Evolutionary conservation across 768 basidiomycete genomes (phyloP).

Genomic region (Xerocomellus amylosporus): DNA sequence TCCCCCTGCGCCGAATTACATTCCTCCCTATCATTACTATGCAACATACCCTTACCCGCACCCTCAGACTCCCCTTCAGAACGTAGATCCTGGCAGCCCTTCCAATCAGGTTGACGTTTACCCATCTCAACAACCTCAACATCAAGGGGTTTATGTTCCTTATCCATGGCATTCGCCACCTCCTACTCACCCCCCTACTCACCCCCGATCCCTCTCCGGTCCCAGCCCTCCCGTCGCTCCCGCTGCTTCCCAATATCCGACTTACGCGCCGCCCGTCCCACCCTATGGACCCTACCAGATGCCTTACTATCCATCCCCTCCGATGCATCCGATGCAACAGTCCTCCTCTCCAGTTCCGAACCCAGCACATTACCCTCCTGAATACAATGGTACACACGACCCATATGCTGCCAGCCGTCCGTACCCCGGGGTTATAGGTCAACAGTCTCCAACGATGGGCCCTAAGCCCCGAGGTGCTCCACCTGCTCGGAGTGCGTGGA

Average conservation of each 20-base stretch:
- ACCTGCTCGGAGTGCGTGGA: slow-evolving; percentile 58
- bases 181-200: slow-evolving; percentile 41
- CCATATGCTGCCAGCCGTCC: slow-evolving; percentile 21
- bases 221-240: slow-evolving; percentile 32
- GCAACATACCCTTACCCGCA: slow-evolving; percentile 52
- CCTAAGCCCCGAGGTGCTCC: slow-evolving; percentile 34
- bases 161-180: slow-evolving; percentile 36
- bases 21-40: slow-evolving; percentile 41
- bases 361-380: slow-evolving; percentile 26
- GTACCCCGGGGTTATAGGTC: slow-evolving; percentile 32
- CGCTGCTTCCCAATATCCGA: slow-evolving; percentile 31
- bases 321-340: slow-evolving; percentile 27
- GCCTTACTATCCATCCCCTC: slow-evolving; percentile 32
- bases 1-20: slow-evolving; percentile 39
- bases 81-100: slow-evolving; percentile 34
- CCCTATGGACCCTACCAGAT: slow-evolving; percentile 37
- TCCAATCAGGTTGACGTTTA: slow-evolving; percentile 33
- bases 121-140: slow-evolving; percentile 32
- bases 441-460: slow-evolving; percentile 29
- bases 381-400: slow-evolving; percentile 30
- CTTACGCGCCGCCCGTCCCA: slow-evolving; percentile 32
- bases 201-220: slow-evolving; percentile 35
- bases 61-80: slow-evolving; percentile 40
- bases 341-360: slow-evolving; percentile 27
- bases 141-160: slow-evolving; percentile 29